These are phyloP conservation scores for Vigna radiata DNA, from an alignment of 306 rosid species.

Conservation along the genomic window DNA sequence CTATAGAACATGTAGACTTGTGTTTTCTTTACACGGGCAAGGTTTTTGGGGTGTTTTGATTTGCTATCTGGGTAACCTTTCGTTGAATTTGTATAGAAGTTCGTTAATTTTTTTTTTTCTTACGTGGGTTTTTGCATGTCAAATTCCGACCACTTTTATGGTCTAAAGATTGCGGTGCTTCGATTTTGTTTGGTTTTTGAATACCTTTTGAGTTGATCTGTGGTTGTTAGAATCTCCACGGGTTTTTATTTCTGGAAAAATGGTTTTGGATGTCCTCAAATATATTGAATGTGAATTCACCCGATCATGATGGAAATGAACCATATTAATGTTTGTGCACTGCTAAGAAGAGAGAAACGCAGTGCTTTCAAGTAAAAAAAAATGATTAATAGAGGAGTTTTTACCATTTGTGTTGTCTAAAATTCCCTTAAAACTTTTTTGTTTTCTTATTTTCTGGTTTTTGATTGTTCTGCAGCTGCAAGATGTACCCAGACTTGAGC, in stretches of 20 bases:
- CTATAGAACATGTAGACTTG: not conserved
- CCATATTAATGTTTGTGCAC: not conserved
- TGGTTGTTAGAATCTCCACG: not conserved
- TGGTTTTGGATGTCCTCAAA: not conserved
- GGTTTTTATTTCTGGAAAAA: not conserved
- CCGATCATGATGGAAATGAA: not conserved
- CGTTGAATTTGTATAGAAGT: not conserved
- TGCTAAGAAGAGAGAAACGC: not conserved
- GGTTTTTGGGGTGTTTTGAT: not conserved
- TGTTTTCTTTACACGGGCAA: not conserved
- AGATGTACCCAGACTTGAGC: conserved; percentile 63
- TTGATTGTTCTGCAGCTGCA: conserved; percentile 54
- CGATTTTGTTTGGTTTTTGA: not conserved
- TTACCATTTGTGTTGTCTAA: not conserved
- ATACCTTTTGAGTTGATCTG: not conserved
- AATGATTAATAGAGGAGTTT: not conserved
- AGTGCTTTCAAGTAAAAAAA: not conserved
- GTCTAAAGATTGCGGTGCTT: not conserved
- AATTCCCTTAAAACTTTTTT: not conserved
- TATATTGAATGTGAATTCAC: not conserved
- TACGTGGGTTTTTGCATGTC: not conserved
- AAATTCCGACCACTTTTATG: not conserved
- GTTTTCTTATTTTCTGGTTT: not conserved
- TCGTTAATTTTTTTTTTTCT: not conserved
- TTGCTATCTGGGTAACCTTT: not conserved